phyloP scores from a whole-genome alignment of 1,284 basidiomycete species.

The Trametes hirsuta region DNA sequence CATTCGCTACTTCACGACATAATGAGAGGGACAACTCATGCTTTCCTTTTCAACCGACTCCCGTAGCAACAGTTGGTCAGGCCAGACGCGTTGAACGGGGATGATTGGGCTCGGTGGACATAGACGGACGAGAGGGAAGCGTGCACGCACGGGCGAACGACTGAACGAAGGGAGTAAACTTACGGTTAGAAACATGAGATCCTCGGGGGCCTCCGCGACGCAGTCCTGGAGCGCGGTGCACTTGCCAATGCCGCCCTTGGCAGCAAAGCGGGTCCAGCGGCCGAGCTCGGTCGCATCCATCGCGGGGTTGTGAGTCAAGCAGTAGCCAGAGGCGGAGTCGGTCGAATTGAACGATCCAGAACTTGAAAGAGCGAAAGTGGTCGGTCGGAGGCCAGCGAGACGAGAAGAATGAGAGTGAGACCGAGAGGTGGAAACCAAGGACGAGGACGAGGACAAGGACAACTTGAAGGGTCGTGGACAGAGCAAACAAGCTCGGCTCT shows the following conservation, averaged over 20 bases:
- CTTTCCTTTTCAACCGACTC: no score
- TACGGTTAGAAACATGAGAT: conserved; percentile 89
- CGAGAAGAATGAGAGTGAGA: background rate
- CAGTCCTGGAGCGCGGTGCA: conserved; percentile 77
- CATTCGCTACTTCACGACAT: no score
- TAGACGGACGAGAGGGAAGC: background rate
- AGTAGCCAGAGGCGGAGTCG: background rate
- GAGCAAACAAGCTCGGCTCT: background rate
- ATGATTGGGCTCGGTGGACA: background rate
- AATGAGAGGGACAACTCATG: no score
- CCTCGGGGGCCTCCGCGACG: conserved; percentile 74
- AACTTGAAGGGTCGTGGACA: background rate
- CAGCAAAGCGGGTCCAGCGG: conserved; percentile 80
- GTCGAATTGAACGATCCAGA: background rate
- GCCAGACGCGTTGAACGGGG: no score
- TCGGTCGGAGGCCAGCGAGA: background rate
- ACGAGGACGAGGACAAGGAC: background rate
- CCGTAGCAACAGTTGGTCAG: no score
- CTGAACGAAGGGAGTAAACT: conserved; percentile 25
- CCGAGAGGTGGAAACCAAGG: background rate
- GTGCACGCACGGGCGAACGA: background rate
- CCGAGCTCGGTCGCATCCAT: conserved; percentile 77
- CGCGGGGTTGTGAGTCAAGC: background rate
- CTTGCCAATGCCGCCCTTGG: conserved; percentile 80
- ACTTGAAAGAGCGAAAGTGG: background rate